Evolutionary conservation across 352 stramenopile genomes (phyloP), one percentile per base, ranked within the genome.

Genomic region (Saprolegnia parasitica): DNA sequence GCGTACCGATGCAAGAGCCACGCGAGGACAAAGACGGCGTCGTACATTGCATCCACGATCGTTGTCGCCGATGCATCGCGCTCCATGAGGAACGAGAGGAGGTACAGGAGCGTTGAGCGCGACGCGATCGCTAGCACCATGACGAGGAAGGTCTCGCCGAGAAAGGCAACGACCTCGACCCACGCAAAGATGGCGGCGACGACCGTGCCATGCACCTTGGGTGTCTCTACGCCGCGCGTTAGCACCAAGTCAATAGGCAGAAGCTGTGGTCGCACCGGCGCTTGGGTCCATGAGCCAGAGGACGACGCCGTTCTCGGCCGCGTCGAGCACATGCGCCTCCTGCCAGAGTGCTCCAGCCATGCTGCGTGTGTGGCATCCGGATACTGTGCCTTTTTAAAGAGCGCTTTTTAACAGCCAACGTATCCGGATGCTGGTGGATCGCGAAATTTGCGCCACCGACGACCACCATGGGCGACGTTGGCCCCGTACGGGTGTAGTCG

Each of bases 141-240:
- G 37, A 39, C 24, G 32, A 70, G 26, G 54, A 70, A 70, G 11
- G 63, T 70, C 29, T 70, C 63, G 5, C 42, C 63, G 13, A 70
- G 42, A 37, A 70, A 70, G 35, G 49, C 49, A 70, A 70, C 54
- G 16, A 70, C 32, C 29, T 70, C 63, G 20, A 70, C 63, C 63
- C 63, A 60, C 23, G 42, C 63, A n/a, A 70, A 18, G 47, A 61
- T 52, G 21, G 32, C 63, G 10, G 63, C 63, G 10, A 70, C 18
- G 11, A 62, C 5, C 20, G 63, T 61, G 15, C 46, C 63, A 20
- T 70, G 45, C 16, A 70, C 24, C 54, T 70, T 70, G 23, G 52
- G 52, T n/a, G n/a, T n/a, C n/a, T n/a, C n/a, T n/a, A n/a, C 52
- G 23, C 23, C 16, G 16, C 23, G 16, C 8, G 52, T 13, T 15